Evolutionary conservation across 1,139 yeast species (phyloP).

Genomic region (Saccharomycopsis phalli): DNA sequence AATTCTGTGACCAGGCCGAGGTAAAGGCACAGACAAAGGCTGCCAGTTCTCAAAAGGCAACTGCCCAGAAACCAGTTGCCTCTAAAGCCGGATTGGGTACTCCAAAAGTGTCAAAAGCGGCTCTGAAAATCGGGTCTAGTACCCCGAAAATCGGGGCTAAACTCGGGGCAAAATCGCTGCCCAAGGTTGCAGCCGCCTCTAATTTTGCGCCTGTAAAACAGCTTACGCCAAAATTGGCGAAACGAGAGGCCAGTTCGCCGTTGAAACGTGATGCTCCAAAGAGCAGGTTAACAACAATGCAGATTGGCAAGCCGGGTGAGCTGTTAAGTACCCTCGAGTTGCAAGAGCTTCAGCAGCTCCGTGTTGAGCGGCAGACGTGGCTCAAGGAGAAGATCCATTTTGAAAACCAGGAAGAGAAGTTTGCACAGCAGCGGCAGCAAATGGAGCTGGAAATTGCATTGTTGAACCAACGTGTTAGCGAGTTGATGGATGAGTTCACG

Average conservation of each 20-base stretch:
- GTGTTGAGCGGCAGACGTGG: conserved; percentile 48
- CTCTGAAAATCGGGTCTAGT: no score
- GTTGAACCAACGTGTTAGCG: conserved; percentile 33
- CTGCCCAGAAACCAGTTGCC: conserved; percentile 26
- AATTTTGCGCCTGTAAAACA: no score
- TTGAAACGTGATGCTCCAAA: no score
- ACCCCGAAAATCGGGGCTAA: conserved; percentile 9
- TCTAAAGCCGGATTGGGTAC: not conserved
- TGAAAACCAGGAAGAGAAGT: conserved; percentile 4
- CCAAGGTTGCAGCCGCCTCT: conserved; percentile 18
- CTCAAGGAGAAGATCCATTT: conserved; percentile 35
- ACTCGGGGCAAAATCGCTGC: conserved; percentile 6
- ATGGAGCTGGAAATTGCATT: conserved; percentile 8
- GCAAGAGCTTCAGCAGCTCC: conserved; percentile 41
- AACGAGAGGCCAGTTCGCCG: no score
- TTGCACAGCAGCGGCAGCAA: conserved; percentile 32
- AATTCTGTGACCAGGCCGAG: conserved; percentile 46
- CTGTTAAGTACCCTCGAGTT: conserved; percentile 11
- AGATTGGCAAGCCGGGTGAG: conserved; percentile 7
- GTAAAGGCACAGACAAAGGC: conserved; percentile 34
- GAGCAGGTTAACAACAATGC: conserved; percentile 13
- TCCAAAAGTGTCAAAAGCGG: conserved; percentile 20
- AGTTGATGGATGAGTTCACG: conserved; percentile 41
- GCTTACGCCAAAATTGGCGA: no score
- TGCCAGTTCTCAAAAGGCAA: not conserved